A percentile compares a stretch with the other conserved stretches of the same genome.
Conservation (phyloP, 768 basidiomycete species). For the Suillus decipiens region DNA sequence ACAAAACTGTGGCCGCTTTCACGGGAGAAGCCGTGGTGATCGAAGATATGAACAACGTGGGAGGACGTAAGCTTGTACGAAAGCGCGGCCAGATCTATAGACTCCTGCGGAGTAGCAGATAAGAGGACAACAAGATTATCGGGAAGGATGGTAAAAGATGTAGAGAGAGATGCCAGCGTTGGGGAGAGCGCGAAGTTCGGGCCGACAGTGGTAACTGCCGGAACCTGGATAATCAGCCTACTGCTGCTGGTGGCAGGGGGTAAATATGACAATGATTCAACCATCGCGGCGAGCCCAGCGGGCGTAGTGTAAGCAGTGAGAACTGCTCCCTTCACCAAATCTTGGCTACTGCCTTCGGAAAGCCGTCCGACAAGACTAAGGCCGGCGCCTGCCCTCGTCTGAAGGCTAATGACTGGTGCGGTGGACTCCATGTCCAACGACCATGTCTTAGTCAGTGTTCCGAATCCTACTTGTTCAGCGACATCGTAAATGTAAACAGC, state of each 20-base stretch:
- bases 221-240: slow-evolving; percentile 82
- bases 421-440: slow-evolving; percentile 41
- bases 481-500: slow-evolving; percentile 81
- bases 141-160: slow-evolving; percentile 60
- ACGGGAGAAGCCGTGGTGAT: slow-evolving; percentile 78
- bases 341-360: slow-evolving; percentile 76
- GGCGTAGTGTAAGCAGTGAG: slow-evolving; percentile 84
- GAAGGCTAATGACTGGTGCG: slow-evolving; percentile 64
- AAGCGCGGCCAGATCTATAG: slow-evolving; percentile 72
- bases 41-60: slow-evolving; percentile 89
- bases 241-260: slow-evolving; percentile 62
- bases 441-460: slow-evolving; percentile 70
- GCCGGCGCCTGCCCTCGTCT: slow-evolving; percentile 86
- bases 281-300: slow-evolving; percentile 81
- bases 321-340: slow-evolving; percentile 56
- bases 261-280: slow-evolving; percentile 72
- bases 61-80: slow-evolving; percentile 67
- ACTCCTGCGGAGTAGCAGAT: slow-evolving; percentile 83
- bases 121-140: slow-evolving; percentile 72
- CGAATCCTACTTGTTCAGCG: slow-evolving; percentile 83
- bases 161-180: slow-evolving; percentile 69
- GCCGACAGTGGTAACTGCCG: slow-evolving; percentile 66
- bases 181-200: slow-evolving; percentile 73
- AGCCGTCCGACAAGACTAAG: slow-evolving; percentile 76
- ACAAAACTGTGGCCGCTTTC: slow-evolving; percentile 64